Conservation (phyloP, 2,329 filamentous ascomycete species). For the Botrytis byssoidea region DNA sequence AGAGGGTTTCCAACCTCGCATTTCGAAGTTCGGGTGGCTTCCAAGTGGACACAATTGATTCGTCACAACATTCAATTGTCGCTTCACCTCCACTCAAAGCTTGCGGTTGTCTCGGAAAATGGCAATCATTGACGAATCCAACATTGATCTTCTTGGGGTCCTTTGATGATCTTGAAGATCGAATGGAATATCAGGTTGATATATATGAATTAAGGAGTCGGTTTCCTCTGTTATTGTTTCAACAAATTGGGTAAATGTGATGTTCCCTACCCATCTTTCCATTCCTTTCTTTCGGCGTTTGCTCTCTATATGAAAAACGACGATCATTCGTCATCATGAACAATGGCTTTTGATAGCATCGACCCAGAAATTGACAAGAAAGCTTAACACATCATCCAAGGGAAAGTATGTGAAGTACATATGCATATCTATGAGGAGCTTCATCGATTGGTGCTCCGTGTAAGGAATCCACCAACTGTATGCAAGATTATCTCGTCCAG, state of each 20-base stretch:
- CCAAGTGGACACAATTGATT: not conserved
- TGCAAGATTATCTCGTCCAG: slow-evolving; percentile 11
- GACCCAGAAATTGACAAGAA: not conserved
- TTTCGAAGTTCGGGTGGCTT: slow-evolving; percentile 21
- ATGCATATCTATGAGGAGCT: not conserved
- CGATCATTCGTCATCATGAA: not conserved
- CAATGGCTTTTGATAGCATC: not conserved
- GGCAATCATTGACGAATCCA: slow-evolving; percentile 1
- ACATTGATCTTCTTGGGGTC: not conserved
- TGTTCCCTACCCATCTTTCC: not conserved
- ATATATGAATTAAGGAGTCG: not conserved
- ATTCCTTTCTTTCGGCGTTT: not conserved
- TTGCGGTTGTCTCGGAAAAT: slow-evolving; percentile 1
- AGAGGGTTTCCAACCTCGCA: not conserved
- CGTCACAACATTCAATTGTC: not conserved
- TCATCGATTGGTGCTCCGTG: not conserved
- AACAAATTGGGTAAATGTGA: not conserved
- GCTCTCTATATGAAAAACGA: not conserved
- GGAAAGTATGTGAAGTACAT: not conserved
- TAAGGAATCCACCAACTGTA: not conserved
- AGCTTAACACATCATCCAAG: not conserved
- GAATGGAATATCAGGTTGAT: not conserved
- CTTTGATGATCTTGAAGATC: slow-evolving; percentile 10
- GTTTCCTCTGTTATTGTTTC: not conserved
- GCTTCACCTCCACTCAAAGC: slow-evolving; percentile 1